Conservation (phyloP, 805 yeast genomes). For the Wickerhamomyces tratensis region DNA sequence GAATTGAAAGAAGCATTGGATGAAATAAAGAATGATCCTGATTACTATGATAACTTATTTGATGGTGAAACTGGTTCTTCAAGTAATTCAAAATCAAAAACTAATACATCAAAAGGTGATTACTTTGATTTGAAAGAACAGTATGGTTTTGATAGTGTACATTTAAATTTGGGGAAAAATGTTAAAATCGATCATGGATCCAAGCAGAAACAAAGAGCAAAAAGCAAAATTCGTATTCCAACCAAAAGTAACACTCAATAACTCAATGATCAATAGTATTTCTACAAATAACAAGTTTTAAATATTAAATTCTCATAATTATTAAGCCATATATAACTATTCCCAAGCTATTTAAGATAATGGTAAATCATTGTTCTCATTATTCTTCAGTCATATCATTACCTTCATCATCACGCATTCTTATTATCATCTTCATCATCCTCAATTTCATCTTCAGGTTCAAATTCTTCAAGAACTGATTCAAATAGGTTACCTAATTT, state of each 20-base stretch:
- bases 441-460: not conserved
- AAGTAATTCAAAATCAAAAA: not conserved
- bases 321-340: too few relatives aligned
- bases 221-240: too few relatives aligned
- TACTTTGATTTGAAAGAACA: slow-evolving; percentile 10
- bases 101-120: slow-evolving; percentile 1
- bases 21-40: not conserved
- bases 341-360: too few relatives aligned
- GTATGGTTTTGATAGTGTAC: slow-evolving; percentile 13
- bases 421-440: too few relatives aligned
- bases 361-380: too few relatives aligned
- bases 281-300: too few relatives aligned
- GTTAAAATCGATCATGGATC: not conserved
- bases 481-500: slow-evolving; percentile 23
- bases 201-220: not conserved
- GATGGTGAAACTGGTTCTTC: not conserved
- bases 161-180: not conserved
- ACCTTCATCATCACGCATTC: too few relatives aligned
- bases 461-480: slow-evolving; percentile 1
- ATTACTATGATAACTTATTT: not conserved
- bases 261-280: too few relatives aligned
- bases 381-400: too few relatives aligned
- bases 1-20: slow-evolving; percentile 1
- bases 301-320: too few relatives aligned
- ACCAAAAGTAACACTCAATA: too few relatives aligned